Percentiles rank a stretch among this genome's conserved stretches.
These are phyloP conservation scores for Hypericum perforatum DNA, from an alignment of 345 rosid species.

Conservation along the genomic window DNA sequence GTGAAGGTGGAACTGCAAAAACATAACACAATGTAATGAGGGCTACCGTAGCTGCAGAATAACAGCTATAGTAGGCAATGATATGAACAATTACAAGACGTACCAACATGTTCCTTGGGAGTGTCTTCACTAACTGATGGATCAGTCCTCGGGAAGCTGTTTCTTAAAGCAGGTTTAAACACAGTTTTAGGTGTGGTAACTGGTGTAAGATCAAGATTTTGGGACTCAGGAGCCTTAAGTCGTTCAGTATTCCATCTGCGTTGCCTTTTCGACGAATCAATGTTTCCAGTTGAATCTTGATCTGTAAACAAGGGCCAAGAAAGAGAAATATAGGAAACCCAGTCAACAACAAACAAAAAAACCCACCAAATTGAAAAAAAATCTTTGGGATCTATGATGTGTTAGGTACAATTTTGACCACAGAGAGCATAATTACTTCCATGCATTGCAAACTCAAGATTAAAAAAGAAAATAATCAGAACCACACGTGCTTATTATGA, in stretches of 20 bases:
- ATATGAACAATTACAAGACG: constrained; percentile 17
- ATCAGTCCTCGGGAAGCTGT: constrained; percentile 54
- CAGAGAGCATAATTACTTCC: no score
- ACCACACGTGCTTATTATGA: no score
- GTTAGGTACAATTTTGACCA: no score
- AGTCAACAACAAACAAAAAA: background rate
- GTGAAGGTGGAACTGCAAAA: constrained; percentile 77
- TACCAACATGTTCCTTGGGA: constrained; percentile 82
- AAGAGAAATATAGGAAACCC: background rate
- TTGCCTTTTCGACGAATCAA: constrained; percentile 76
- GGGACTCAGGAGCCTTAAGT: constrained; percentile 52
- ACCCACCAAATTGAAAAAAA: background rate
- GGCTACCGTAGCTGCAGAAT: background rate
- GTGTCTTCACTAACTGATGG: constrained; percentile 52
- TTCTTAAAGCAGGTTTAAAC: constrained; percentile 32
- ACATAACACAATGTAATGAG: constrained; percentile 8
- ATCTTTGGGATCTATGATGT: background rate
- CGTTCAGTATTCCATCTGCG: constrained; percentile 80
- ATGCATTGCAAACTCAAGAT: no score
- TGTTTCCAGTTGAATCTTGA: constrained; percentile 48
- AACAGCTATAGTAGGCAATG: background rate
- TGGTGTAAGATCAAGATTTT: constrained; percentile 33
- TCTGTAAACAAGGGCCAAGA: constrained; percentile 28
- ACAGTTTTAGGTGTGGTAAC: constrained; percentile 48
- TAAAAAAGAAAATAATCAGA: no score